Evolutionary conservation across 2,329 filamentous ascomycete species (phyloP).

Genomic region (Penicillium vulpinum): DNA sequence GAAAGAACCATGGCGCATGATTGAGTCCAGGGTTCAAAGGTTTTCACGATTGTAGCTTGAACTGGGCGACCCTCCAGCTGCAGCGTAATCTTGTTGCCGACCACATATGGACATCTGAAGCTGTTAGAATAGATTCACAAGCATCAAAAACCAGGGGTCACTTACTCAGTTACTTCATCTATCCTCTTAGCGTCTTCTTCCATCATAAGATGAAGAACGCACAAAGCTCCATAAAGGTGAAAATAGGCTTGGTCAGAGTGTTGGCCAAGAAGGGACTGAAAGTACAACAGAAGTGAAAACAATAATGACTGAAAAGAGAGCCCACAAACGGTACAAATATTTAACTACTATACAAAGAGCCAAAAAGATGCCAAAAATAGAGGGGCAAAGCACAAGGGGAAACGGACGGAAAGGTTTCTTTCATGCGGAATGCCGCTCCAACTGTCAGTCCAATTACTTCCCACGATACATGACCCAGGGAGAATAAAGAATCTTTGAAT

Average conservation of each 20-base stretch:
- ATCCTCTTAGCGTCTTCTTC: neutral
- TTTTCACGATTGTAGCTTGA: neutral
- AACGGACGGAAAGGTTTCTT: neutral
- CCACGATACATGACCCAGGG: neutral
- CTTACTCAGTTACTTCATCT: neutral
- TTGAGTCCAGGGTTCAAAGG: neutral
- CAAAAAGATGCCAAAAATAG: neutral
- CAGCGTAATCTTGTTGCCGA: neutral
- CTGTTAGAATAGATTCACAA: neutral
- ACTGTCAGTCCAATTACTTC: neutral
- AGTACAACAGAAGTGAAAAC: neutral
- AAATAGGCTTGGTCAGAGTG: neutral
- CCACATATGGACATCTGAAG: neutral
- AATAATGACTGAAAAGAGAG: neutral
- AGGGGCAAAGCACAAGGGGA: neutral
- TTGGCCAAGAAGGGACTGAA: neutral
- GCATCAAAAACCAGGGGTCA: neutral
- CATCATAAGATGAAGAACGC: neutral
- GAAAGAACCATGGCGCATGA: neutral
- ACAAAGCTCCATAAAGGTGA: neutral
- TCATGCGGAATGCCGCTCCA: neutral
- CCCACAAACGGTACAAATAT: neutral
- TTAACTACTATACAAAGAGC: neutral
- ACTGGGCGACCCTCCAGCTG: neutral
- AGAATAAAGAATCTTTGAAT: neutral